Evolutionary conservation across 768 basidiomycete genomes (phyloP), one percentile per base, ranked within the genome.

Genomic region (Auriscalpium microsporum): DNA sequence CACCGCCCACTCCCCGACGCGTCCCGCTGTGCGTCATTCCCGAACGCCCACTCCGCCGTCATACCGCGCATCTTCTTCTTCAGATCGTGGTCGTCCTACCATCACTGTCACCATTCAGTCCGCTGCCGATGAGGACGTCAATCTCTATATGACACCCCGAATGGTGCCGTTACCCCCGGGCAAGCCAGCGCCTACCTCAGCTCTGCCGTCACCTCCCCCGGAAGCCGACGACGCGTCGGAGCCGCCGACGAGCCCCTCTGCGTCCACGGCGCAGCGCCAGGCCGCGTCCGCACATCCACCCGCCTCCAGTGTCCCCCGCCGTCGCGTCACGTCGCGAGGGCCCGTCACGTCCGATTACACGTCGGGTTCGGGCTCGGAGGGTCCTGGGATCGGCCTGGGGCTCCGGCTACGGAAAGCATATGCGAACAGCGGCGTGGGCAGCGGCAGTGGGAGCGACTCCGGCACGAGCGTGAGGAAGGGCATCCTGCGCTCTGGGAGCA

Each of bases 81-180:
- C 28, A 28, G 28, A 28, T 28, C 28, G 28, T 7, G 28, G 28
- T 28, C 28, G 28, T 28, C 56, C 58, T 2, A 50, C 52, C 9
- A n/a, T 28, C 11, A 11, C 44, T 1, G 17, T 49, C 49, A 50
- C 57, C 52, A 53, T 52, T 10, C 53, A 56, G 9, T 58, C 58
- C 10, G 56, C 56, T 3, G 58, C 58, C 19, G 58, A 59, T 33
- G 58, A 59, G 5, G 58, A 59, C 11, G 56, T 58, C 34, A 52
- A 52, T 8, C 44, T 36, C 37, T 59, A 50, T 50, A 51, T 59
- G 16, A 42, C 58, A 11, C 19, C 58, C n/a, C 58, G 58, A 6
- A 46, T n/a, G 48, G 40, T 13, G 14, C 40, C 40, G 14, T 17
- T 59, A 0, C 58, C 58, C 11, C 58, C 58, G 0, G n/a, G 56